A percentile compares a stretch with the other conserved stretches of the same genome.
These are phyloP conservation scores for Ocimum tenuiflorum DNA, from an alignment of 257 asterid genomes.

Conservation along the genomic window DNA sequence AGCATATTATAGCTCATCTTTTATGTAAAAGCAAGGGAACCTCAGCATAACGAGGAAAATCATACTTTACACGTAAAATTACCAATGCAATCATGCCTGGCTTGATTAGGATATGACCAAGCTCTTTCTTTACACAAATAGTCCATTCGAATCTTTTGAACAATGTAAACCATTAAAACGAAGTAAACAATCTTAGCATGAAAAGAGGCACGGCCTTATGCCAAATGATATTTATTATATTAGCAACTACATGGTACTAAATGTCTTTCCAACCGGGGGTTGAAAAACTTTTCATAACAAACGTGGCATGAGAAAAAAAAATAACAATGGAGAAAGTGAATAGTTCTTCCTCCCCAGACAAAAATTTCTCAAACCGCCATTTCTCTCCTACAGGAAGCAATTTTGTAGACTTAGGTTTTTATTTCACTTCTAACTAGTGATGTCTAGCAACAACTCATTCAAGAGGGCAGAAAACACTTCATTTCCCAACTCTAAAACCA, in stretches of 20 bases:
- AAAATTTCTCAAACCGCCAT: slow-evolving; percentile 19
- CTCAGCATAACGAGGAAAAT: too few relatives aligned
- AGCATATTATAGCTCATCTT: too few relatives aligned
- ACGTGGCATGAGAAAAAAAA: background rate
- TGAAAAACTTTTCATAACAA: slow-evolving; percentile 18
- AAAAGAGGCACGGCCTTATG: background rate
- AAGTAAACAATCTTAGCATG: background rate
- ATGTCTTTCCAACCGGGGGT: slow-evolving; percentile 18
- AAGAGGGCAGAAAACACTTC: slow-evolving; percentile 42
- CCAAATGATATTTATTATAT: too few relatives aligned
- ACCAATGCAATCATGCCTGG: too few relatives aligned
- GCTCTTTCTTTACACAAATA: too few relatives aligned
- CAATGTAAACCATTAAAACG: background rate
- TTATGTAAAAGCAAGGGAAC: too few relatives aligned
- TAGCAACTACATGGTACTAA: slow-evolving; percentile 8
- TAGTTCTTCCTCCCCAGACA: slow-evolving; percentile 13
- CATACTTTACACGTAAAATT: too few relatives aligned
- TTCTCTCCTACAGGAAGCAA: background rate
- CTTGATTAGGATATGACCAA: too few relatives aligned
- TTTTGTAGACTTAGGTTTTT: background rate
- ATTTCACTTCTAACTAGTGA: background rate
- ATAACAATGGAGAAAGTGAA: background rate
- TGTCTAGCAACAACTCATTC: slow-evolving; percentile 41
- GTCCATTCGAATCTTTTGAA: too few relatives aligned
- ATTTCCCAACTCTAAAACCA: slow-evolving; percentile 49